Percentiles rank a stretch among this genome's conserved stretches.
phyloP scores from a whole-genome alignment of 345 rosid species.

The Lagerstroemia speciosa region DNA sequence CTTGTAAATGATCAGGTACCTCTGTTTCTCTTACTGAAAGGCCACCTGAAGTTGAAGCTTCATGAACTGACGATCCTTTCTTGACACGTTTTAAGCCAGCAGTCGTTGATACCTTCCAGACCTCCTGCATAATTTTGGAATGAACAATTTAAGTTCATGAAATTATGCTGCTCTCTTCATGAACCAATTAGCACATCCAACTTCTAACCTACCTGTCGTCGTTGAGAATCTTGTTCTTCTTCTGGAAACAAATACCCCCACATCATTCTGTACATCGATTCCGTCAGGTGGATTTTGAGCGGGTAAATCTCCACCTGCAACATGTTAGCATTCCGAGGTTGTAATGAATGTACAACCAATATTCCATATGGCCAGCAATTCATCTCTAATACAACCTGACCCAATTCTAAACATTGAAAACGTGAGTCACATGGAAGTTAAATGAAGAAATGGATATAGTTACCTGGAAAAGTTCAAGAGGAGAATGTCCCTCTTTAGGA shows the following conservation, averaged over 20 bases:
- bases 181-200: not conserved
- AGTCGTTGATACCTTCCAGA: slow-evolving; percentile 91
- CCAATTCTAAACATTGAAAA: too few species aligned
- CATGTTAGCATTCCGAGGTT: not conserved
- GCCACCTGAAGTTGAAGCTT: slow-evolving; percentile 45
- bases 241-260: slow-evolving; percentile 95
- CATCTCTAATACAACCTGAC: not conserved
- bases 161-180: not conserved
- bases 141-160: slow-evolving; percentile 6
- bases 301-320: slow-evolving; percentile 94
- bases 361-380: not conserved
- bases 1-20: slow-evolving; percentile 31
- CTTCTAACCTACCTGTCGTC: slow-evolving; percentile 65
- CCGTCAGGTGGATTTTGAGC: slow-evolving; percentile 90
- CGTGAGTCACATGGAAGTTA: not conserved
- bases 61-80: slow-evolving; percentile 55
- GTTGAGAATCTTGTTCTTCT: slow-evolving; percentile 96
- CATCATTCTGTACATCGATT: slow-evolving; percentile 96
- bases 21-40: slow-evolving; percentile 58
- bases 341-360: not conserved
- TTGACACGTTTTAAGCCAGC: slow-evolving; percentile 75
- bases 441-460: slow-evolving; percentile 7
- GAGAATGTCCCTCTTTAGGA: slow-evolving; percentile 81
- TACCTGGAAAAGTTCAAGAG: slow-evolving; percentile 91
- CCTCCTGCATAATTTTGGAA: slow-evolving; percentile 51